phyloP scores from a whole-genome alignment of 768 basidiomycete genomes.

The Mrakia gelida region DNA sequence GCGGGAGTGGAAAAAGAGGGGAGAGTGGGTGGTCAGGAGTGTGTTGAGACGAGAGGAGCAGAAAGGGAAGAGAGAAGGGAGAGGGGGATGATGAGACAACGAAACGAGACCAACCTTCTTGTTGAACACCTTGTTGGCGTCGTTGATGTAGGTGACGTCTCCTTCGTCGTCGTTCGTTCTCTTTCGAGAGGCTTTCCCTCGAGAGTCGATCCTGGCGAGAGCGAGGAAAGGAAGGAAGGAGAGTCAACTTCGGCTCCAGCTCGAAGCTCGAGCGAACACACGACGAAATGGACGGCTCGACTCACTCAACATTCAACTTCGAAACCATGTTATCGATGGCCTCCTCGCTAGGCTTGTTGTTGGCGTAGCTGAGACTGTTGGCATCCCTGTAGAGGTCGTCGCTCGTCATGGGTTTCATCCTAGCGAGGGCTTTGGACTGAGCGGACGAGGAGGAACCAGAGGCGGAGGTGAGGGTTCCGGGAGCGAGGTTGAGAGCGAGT shows the following conservation, averaged over 20 bases:
- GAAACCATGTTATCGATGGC: slow-evolving; percentile 86
- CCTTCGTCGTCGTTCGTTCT: slow-evolving; percentile 85
- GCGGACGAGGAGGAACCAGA: slow-evolving; percentile 43
- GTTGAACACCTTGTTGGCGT: slow-evolving; percentile 69
- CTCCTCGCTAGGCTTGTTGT: slow-evolving; percentile 91
- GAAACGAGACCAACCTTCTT: slow-evolving; percentile 64
- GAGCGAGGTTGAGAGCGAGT: slow-evolving; percentile 65
- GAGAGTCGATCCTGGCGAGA: slow-evolving; percentile 70
- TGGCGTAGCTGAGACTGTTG: slow-evolving; percentile 86
- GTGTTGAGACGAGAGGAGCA: slow-evolving; percentile 3
- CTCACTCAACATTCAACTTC: slow-evolving; percentile 91
- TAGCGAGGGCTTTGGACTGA: slow-evolving; percentile 50
- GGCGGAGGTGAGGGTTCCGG: slow-evolving; percentile 60
- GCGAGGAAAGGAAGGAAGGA: slow-evolving; percentile 9
- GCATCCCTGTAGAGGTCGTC: slow-evolving; percentile 90
- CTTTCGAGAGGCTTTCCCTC: slow-evolving; percentile 83
- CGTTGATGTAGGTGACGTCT: slow-evolving; percentile 82
- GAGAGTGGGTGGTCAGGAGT: slow-evolving; percentile 1
- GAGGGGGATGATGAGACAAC: too few relatives aligned
- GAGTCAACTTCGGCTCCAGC: too few relatives aligned
- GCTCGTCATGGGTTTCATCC: slow-evolving; percentile 36
- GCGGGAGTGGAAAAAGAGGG: background rate
- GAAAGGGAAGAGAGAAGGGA: background rate
- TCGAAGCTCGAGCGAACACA: background rate
- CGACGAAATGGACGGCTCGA: slow-evolving; percentile 36